Base-by-base conservation (phyloP, 768 basidiomycete genomes). In the Mycena leptocephala region DNA sequence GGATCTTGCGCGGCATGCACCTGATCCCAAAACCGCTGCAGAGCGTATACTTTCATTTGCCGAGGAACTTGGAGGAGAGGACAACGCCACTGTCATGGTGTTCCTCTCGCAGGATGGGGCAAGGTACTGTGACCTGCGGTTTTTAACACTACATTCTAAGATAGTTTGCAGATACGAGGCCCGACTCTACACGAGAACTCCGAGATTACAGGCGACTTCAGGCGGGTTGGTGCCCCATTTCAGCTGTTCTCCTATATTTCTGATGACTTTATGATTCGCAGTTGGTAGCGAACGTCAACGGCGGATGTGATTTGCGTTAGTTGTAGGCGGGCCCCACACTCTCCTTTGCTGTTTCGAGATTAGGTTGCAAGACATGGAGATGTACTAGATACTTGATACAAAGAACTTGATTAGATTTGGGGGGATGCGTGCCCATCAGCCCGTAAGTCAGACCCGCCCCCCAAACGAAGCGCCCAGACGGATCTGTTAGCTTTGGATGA, bases 31-130 rank as follows among this genome's bases (percentile, higher is more conserved):
- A 80, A 84, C 85, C 35, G 97, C 96, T n/a, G 97, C 98, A 5
- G 89, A 94, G 35, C 89, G 90, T 18, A 97, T 99, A 53, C 86
- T 99, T 8, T 85, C 92, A 26, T 99, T 96, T 81, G 94, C 96
- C 1, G 95, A 99, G 84, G 96, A 97, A 75, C 85, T 97, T 58
- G 93, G 93, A 39, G 94, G 95, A 37, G 94, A 95, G 76, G 98
- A 99, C 82, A 99, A 99, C 82, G 92, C 94, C 48, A 98, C 97
- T 2, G 95, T 91, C 13, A 90, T 99, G 51, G 95, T 99, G 91
- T 99, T 11, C 98, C 98, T 8, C 90, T 99, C 10, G 92, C 94
- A 10, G 97, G 98, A 22, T 99, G 98, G 98, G 95, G 95, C 4
- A 91, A 92, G 68, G 77, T 76, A 70, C 5, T 14, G 3, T 26